Conservation (phyloP, 768 basidiomycete species). For the Rossbeevera mucosa region DNA sequence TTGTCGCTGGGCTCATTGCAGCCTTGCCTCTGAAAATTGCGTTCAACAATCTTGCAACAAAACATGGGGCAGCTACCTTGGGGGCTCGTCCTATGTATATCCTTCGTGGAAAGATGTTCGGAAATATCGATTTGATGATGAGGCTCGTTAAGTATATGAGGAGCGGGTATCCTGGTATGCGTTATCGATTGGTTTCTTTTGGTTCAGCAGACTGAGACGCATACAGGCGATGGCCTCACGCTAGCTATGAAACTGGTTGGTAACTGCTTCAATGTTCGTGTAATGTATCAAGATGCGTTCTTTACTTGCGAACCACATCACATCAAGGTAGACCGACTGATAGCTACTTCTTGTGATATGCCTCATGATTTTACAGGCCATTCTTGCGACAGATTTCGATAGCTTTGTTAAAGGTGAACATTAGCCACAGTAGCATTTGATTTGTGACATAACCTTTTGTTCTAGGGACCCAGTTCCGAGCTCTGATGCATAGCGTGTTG, state of each 20-base stretch:
- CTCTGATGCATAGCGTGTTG: constrained; percentile 44
- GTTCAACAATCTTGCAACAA: constrained; percentile 27
- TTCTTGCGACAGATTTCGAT: constrained; percentile 53
- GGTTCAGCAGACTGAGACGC: neutral
- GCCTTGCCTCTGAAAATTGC: constrained; percentile 33
- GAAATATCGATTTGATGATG: constrained; percentile 44
- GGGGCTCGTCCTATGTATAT: constrained; percentile 44
- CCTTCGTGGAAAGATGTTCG: constrained; percentile 36
- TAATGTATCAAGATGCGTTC: constrained; percentile 43
- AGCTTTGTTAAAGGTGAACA: constrained; percentile 54
- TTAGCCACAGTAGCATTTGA: neutral
- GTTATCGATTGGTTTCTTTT: neutral
- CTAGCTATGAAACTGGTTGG: constrained; percentile 36
- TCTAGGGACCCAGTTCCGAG: constrained; percentile 34
- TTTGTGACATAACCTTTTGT: neutral
- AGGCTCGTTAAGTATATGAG: constrained; percentile 33
- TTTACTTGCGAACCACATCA: constrained; percentile 51
- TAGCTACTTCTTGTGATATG: neutral
- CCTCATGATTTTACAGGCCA: constrained; percentile 23
- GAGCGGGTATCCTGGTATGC: constrained; percentile 48
- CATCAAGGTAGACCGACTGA: constrained; percentile 36
- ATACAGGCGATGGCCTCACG: constrained; percentile 40
- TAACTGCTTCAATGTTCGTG: constrained; percentile 41
- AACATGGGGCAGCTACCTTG: constrained; percentile 37
- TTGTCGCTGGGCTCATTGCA: constrained; percentile 29